These are phyloP conservation scores for Zalaria sp. DNA, from an alignment of 2,329 filamentous ascomycete genomes.

Conservation along the genomic window DNA sequence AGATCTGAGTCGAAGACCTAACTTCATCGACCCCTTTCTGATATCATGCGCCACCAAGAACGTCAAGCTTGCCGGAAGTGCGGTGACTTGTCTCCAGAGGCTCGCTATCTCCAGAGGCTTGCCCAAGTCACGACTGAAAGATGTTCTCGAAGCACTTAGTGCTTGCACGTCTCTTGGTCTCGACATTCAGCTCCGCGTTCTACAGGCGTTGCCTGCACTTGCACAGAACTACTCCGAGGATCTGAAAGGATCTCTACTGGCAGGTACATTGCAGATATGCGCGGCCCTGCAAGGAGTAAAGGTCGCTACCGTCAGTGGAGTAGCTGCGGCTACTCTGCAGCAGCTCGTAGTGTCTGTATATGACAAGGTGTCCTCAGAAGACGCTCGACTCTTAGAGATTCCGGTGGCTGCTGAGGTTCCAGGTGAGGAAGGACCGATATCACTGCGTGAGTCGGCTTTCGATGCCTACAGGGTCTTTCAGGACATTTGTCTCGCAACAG, in stretches of 20 bases:
- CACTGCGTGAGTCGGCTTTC: conserved; percentile 60
- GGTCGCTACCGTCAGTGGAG: conserved; percentile 86
- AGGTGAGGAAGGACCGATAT: conserved; percentile 47
- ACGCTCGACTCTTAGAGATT: conserved; percentile 45
- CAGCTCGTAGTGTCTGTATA: conserved; percentile 87
- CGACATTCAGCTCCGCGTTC: conserved; percentile 89
- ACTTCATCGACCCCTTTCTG: conserved; percentile 87
- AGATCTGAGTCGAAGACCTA: conserved; percentile 72
- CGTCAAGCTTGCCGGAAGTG: conserved; percentile 76
- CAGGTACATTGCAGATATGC: conserved; percentile 76
- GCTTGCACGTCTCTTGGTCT: conserved; percentile 61
- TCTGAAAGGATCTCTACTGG: conserved; percentile 66
- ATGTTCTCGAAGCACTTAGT: conserved; percentile 76
- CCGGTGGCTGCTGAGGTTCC: conserved; percentile 53
- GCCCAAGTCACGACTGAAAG: conserved; percentile 63
- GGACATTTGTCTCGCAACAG: conserved; percentile 77
- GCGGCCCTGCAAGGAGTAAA: conserved; percentile 84
- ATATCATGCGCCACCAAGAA: conserved; percentile 85
- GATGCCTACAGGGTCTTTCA: conserved; percentile 83
- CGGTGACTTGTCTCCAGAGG: conserved; percentile 76
- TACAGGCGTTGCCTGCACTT: conserved; percentile 80
- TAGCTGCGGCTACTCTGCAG: conserved; percentile 89
- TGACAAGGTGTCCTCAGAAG: conserved; percentile 75
- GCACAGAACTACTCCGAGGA: conserved; percentile 81
- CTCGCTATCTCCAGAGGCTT: conserved; percentile 72